phyloP scores from a whole-genome alignment of 345 rosid genomes.

The Hypericum androsaemum region DNA sequence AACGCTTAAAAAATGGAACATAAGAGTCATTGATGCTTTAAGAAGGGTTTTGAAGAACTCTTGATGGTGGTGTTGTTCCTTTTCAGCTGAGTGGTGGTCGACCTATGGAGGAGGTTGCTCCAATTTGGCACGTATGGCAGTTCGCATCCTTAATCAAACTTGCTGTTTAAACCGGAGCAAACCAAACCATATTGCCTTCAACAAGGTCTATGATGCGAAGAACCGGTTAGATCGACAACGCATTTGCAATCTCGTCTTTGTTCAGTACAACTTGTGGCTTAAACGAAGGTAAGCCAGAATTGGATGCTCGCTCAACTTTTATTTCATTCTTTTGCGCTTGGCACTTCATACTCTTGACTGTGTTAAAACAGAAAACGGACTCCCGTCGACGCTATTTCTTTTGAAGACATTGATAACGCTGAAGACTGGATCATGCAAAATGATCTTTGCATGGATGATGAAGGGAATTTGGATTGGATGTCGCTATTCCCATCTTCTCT shows the following conservation, averaged over 20 bases:
- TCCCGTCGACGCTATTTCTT: conserved; percentile 40
- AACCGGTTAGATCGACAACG: conserved; percentile 71
- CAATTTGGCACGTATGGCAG: conserved; percentile 70
- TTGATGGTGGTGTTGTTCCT: conserved; percentile 1
- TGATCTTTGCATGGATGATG: conserved; percentile 39
- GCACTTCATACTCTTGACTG: conserved; percentile 15
- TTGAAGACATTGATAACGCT: conserved; percentile 28
- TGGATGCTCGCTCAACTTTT: neutral
- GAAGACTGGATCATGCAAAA: conserved; percentile 78
- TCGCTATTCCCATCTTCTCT: conserved; percentile 36
- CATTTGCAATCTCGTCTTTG: conserved; percentile 58
- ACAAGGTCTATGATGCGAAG: conserved; percentile 44
- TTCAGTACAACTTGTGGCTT: conserved; percentile 74
- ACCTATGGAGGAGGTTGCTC: conserved; percentile 89
- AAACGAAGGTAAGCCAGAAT: conserved; percentile 41
- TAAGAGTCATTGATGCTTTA: neutral
- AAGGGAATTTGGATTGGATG: conserved; percentile 58
- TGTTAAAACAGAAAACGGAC: conserved; percentile 29
- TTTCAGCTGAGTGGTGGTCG: conserved; percentile 94
- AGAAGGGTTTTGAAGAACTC: conserved; percentile 9
- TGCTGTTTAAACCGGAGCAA: conserved; percentile 45
- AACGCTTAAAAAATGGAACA: neutral
- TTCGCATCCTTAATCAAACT: conserved; percentile 74
- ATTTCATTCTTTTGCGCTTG: conserved; percentile 5
- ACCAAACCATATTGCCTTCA: conserved; percentile 28